Base-by-base conservation (phyloP, 148 eudicot genomes). In the Cornus kousa region DNA sequence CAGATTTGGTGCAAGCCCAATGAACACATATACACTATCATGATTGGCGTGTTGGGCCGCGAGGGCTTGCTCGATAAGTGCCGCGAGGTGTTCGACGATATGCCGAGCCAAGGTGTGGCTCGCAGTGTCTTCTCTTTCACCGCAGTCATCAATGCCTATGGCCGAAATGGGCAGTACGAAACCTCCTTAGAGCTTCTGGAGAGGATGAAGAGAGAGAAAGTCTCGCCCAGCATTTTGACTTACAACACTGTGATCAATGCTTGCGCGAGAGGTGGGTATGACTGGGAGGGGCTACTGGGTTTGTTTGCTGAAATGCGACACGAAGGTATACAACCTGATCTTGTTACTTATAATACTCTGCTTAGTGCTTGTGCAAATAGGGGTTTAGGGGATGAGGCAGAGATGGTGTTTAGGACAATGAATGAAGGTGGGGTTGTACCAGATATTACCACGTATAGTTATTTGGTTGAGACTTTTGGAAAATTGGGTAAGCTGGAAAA, bases 301-400 rank as follows among this genome's bases (percentile, higher is more conserved):
- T 86, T 95, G 87, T 95, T 95, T 84, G 98, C 94, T 4, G 97
- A 95, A 81, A 95, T 95, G 97, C 75, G 98, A 81, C 98, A 95
- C 50, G 98, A 93, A 59, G 98, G 98, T n/a, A 70, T 93, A 70
- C 98, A 93, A 64, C 98, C 98, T 9, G 98, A 95, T 88, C 89
- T 95, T 11, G 90, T 95, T 37, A 95, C 98, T 59, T 95, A 95
- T 74, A 95, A 95, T 69, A 91, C 93, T 5, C 80, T 95, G 86
- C 93, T 95, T 85, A 84, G 92, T 78, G 98, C 98, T 9, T 95
- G 98, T 85, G 89, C 96, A 31, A 86, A 53, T 78, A 88, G 97
- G 76, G 91, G 90, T 55, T 85, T 93, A 17, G 88, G 85, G 16
- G 94, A 93, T 71, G 98, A 95, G 87, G 98, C 96, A 6, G 97